A percentile compares a stretch with the other conserved stretches of the same genome.
Conservation (phyloP, 495 filamentous ascomycete genomes). For the Neurospora pannonica region DNA sequence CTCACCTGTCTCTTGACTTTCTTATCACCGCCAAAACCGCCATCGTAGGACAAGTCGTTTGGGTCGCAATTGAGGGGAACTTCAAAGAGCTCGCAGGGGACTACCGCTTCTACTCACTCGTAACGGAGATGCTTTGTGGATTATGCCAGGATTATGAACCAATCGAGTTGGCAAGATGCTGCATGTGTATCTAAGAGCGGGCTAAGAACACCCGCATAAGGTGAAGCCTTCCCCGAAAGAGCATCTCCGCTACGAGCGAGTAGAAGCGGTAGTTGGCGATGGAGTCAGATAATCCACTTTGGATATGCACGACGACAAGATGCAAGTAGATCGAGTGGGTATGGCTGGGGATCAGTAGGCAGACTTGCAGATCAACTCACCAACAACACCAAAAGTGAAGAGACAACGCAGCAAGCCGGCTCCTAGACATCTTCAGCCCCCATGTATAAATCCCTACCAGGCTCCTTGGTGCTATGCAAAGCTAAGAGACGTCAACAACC, state of each 20-base stretch:
- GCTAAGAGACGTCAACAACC: neutral
- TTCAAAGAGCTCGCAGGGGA: neutral
- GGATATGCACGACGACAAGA: neutral
- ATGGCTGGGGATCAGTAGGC: neutral
- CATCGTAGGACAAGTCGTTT: neutral
- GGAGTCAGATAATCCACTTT: neutral
- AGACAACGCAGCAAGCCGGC: neutral
- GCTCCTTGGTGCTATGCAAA: neutral
- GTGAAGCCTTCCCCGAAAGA: too few relatives aligned
- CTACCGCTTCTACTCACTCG: too few relatives aligned
- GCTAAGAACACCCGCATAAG: too few relatives aligned
- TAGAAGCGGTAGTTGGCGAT: neutral
- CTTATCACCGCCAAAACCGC: neutral
- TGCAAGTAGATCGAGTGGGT: neutral
- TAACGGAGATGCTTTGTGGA: too few relatives aligned
- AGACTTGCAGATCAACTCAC: neutral
- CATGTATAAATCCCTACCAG: neutral
- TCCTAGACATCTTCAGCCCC: neutral
- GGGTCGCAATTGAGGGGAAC: neutral
- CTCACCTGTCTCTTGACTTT: neutral
- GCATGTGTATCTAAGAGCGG: too few relatives aligned
- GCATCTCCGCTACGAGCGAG: too few relatives aligned
- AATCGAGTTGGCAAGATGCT: too few relatives aligned
- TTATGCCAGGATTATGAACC: too few relatives aligned
- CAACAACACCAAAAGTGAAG: neutral